phyloP scores from a whole-genome alignment of 202 grass and related monocot species.

The Zoysia matrella region DNA sequence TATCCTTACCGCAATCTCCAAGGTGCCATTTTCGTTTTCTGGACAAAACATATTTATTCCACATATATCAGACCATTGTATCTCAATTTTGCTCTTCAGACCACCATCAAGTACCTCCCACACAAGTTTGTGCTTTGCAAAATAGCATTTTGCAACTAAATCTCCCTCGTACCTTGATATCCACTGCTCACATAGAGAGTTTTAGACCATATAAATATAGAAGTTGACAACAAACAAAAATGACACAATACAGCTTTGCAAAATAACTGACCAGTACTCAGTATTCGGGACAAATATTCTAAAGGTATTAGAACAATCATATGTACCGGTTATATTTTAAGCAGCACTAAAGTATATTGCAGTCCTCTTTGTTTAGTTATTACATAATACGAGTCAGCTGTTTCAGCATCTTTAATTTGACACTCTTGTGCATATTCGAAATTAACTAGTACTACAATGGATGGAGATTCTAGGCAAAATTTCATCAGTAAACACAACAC shows the following conservation, averaged over 20 bases:
- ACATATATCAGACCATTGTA: conserved; percentile 88
- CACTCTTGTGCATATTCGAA: not conserved
- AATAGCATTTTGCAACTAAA: conserved; percentile 89
- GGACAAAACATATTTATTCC: conserved; percentile 68
- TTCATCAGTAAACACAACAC: not conserved
- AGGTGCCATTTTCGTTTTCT: conserved; percentile 71
- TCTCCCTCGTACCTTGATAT: conserved; percentile 88
- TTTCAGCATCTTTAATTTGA: not conserved
- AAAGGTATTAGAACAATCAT: not conserved
- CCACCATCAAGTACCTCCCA: conserved; percentile 93
- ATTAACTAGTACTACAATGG: not conserved
- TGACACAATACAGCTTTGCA: not conserved
- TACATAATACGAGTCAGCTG: not conserved
- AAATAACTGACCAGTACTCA: not conserved
- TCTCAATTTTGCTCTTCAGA: conserved; percentile 93
- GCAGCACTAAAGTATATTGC: not conserved
- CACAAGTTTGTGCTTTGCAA: conserved; percentile 92
- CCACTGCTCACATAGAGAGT: conserved; percentile 49
- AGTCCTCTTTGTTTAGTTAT: not conserved
- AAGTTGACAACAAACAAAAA: conserved; percentile 15
- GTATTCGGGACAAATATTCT: not conserved
- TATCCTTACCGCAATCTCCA: conserved; percentile 74
- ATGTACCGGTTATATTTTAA: not conserved
- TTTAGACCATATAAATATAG: conserved; percentile 20
- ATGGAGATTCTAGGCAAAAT: not conserved